Evolutionary conservation across 768 basidiomycete genomes (phyloP), one percentile per base, ranked within the genome.

Genomic region (Xerocomus potaroensis): DNA sequence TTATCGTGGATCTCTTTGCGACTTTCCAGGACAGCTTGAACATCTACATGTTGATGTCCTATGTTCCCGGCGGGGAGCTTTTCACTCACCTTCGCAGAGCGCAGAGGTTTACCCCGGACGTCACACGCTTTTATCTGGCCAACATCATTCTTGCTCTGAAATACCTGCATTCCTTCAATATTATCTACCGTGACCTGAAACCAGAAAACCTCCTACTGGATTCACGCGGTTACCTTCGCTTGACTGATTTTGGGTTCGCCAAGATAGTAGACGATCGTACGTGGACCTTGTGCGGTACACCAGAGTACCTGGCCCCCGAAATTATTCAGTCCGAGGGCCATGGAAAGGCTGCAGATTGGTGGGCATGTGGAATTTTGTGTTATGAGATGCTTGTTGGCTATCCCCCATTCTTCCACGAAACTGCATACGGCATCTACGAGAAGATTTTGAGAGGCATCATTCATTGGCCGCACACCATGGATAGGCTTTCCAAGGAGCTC

Each of bases 311-410:
- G 30, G 95, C 96, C 3, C 96, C 96, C 16, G 96, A 99, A 69
- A 96, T 99, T 48, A 96, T 99, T 48, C 87, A 95, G 60, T 92
- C 91, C 6, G 93, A 95, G 52, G 96, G 96, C 10, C 96, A 99
- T 67, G 93, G 93, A 10, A 95, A 96, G 66, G 93, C 94, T 8
- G 94, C 93, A 6, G 95, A 99, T 64, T 99, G 93, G 93, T 99
- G 96, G 96, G 95, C 96, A 8, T 87, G 93, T 59, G 96, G 96
- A 16, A 89, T 98, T 37, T 74, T 99, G 29, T 91, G 90, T 65
- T 99, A 95, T 65, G 96, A 99, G 66, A 97, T 98, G 93, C 80
- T 99, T 35, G 95, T 95, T 26, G 96, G 96, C 2, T 98, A 95
- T 62, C 94, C 95, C 22, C 96, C 96, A 18, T 99, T 98, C 76